Conservation (phyloP, 345 rosid genomes). For the Eutrema heterophyllum region DNA sequence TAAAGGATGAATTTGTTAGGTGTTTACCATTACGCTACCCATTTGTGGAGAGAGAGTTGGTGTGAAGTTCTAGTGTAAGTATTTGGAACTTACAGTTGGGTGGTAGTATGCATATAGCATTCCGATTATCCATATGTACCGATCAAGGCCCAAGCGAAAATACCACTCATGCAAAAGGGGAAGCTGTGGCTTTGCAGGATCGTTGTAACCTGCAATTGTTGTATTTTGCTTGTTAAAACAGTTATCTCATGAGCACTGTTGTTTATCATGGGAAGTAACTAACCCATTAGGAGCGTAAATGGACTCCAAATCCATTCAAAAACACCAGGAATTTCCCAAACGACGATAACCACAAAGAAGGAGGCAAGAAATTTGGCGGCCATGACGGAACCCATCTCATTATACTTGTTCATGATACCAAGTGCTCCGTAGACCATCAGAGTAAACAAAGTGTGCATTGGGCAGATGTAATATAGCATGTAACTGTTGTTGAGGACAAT, state of each 20-base stretch:
- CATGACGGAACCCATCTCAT: slow-evolving; percentile 73
- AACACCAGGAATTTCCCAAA: slow-evolving; percentile 96
- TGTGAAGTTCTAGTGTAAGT: not conserved
- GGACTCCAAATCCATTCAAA: slow-evolving; percentile 97
- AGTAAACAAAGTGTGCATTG: slow-evolving; percentile 99
- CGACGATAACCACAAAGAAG: slow-evolving; percentile 76
- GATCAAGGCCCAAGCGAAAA: slow-evolving; percentile 98
- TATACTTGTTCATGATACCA: slow-evolving; percentile 85
- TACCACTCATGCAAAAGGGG: slow-evolving; percentile 95
- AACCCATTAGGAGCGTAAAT: slow-evolving; percentile 76
- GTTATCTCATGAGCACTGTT: not conserved
- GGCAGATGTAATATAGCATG: slow-evolving; percentile 94
- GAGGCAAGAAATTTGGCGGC: slow-evolving; percentile 66
- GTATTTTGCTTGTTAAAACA: not conserved
- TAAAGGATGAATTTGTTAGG: not conserved
- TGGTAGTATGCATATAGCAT: slow-evolving; percentile 98
- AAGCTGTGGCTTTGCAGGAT: slow-evolving; percentile 74
- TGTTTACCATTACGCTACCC: not conserved
- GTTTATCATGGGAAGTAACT: slow-evolving; percentile 30
- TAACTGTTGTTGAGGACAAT: slow-evolving; percentile 84
- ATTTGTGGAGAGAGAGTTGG: slow-evolving; percentile 16
- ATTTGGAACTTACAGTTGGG: slow-evolving; percentile 73
- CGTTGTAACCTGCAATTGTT: slow-evolving; percentile 72
- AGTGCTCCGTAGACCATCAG: slow-evolving; percentile 98
- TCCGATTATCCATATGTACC: slow-evolving; percentile 97